These are phyloP conservation scores for Clavaria fumosa DNA, from an alignment of 768 basidiomycete species.

Conservation along the genomic window DNA sequence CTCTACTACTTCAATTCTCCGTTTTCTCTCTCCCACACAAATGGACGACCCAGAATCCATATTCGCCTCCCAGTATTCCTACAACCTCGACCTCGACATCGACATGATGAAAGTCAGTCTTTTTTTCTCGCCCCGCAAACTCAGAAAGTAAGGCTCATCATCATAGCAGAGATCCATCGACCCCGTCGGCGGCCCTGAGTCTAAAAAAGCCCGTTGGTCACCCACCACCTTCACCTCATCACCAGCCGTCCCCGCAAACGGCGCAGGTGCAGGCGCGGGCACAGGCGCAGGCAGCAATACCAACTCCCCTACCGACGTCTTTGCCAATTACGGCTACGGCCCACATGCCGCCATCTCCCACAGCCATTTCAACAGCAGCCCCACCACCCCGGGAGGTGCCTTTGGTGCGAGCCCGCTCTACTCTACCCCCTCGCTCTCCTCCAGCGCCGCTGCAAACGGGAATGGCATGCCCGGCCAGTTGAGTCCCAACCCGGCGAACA, in stretches of 20 bases:
- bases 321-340: conserved; percentile 81
- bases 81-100: conserved; percentile 65
- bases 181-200: conserved; percentile 62
- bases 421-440: conserved; percentile 52
- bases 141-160: conserved; percentile 1
- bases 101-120: conserved; percentile 79
- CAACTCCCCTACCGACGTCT: conserved; percentile 44
- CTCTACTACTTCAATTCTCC: conserved; percentile 33
- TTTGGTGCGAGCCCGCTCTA: conserved; percentile 51
- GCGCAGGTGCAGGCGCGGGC: conserved; percentile 12
- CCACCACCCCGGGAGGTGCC: conserved; percentile 23
- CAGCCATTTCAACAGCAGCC: conserved; percentile 33
- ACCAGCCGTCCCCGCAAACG: background rate
- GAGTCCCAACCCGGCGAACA: conserved; percentile 51
- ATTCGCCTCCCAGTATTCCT: conserved; percentile 53
- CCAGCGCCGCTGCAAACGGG: conserved; percentile 46
- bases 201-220: conserved; percentile 86
- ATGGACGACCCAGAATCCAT: conserved; percentile 69
- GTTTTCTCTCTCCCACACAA: conserved; percentile 18
- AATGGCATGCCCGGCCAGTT: conserved; percentile 39
- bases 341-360: conserved; percentile 53
- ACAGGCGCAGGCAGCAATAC: conserved; percentile 19
- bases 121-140: conserved; percentile 3
- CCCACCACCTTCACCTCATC: conserved; percentile 35
- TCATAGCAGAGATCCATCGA: conserved; percentile 68